These are phyloP conservation scores for Fraxinus pennsylvanica DNA, from an alignment of 257 asterid genomes.

Conservation along the genomic window DNA sequence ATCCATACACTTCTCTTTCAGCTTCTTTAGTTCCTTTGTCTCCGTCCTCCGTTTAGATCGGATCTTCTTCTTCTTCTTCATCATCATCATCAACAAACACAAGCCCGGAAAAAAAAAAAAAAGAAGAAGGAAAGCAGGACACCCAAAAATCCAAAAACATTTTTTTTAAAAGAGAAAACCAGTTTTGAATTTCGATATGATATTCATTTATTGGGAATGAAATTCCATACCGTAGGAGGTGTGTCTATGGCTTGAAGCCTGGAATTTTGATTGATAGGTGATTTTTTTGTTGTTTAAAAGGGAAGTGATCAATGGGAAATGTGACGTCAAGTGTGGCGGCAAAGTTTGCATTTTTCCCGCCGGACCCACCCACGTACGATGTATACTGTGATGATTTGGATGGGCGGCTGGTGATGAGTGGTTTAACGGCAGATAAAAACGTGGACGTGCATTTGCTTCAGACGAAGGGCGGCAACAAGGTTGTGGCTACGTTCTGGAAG, in stretches of 20 bases:
- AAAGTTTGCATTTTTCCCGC: slow-evolving; percentile 96
- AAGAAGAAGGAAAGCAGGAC: neutral
- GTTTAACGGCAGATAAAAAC: slow-evolving; percentile 78
- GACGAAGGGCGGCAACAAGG: slow-evolving; percentile 74
- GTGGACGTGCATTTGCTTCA: slow-evolving; percentile 82
- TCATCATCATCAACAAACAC: slow-evolving; percentile 38
- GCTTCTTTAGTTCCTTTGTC: slow-evolving; percentile 44
- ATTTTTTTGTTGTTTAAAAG: slow-evolving; percentile 20
- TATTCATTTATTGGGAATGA: slow-evolving; percentile 10
- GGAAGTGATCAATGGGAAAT: slow-evolving; percentile 70
- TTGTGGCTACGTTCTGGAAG: slow-evolving; percentile 94
- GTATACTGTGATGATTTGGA: slow-evolving; percentile 63
- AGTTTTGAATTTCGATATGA: neutral
- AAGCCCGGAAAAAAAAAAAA: slow-evolving; percentile 9
- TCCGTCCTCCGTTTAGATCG: slow-evolving; percentile 75
- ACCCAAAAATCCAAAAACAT: neutral
- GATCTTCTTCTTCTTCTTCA: slow-evolving; percentile 59
- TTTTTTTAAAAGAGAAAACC: neutral
- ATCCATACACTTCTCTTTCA: slow-evolving; percentile 31
- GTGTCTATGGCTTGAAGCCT: slow-evolving; percentile 34
- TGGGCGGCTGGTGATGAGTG: slow-evolving; percentile 72
- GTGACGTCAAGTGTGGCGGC: slow-evolving; percentile 96
- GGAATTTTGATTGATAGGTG: slow-evolving; percentile 30
- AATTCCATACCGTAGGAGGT: slow-evolving; percentile 28
- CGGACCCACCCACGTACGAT: slow-evolving; percentile 96